Evolutionary conservation across 2,329 filamentous ascomycete genomes (phyloP).

Genomic region (Scopulariopsis brevicaulis): DNA sequence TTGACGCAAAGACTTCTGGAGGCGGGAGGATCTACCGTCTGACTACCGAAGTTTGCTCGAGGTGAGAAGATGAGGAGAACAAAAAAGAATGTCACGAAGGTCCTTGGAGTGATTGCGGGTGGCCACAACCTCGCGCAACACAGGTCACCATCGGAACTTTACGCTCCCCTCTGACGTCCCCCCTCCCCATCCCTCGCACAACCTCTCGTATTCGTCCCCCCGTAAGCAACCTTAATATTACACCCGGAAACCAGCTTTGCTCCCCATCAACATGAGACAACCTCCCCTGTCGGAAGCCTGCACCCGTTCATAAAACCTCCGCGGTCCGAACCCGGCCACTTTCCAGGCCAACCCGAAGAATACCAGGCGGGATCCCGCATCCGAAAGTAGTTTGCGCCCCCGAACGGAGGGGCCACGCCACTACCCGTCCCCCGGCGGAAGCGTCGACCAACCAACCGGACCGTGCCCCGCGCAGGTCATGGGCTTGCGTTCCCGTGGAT

Average conservation of each 20-base stretch:
- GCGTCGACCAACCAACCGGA: no score
- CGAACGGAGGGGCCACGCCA: no score
- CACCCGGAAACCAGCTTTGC: not conserved
- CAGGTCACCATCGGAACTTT: not conserved
- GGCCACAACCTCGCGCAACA: not conserved
- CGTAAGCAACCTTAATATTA: not conserved
- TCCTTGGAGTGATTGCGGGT: constrained; percentile 1
- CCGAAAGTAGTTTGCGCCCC: not conserved
- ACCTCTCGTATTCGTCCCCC: not conserved
- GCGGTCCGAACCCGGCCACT: not conserved
- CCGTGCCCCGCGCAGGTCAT: no score
- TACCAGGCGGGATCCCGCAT: not conserved
- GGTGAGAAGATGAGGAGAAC: constrained; percentile 1
- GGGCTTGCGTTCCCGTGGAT: not conserved
- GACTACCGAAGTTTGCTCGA: not conserved
- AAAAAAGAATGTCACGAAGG: not conserved
- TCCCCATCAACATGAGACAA: not conserved
- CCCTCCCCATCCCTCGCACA: not conserved
- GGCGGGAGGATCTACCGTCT: not conserved
- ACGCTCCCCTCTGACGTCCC: no score
- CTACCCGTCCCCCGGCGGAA: no score
- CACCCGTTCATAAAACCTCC: not conserved
- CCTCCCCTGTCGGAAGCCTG: not conserved
- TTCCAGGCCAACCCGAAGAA: not conserved
- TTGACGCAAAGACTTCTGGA: not conserved